A percentile compares a stretch with the other conserved stretches of the same genome.
phyloP scores from a whole-genome alignment of 768 basidiomycete species.

The Rhodosporidiobolus odoratus region DNA sequence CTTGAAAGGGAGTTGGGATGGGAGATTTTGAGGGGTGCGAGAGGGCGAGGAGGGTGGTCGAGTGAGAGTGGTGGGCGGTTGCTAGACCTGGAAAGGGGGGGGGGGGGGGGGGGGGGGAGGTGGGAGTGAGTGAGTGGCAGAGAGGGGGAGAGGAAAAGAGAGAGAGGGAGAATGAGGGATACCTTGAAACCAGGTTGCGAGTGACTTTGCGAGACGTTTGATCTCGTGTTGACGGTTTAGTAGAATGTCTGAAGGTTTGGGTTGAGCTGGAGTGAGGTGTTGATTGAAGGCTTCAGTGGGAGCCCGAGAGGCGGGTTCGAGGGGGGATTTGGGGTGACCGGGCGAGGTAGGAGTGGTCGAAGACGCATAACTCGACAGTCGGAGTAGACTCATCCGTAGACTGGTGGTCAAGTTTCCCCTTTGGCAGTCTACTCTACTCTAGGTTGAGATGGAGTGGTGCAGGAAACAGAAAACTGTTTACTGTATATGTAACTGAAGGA shows the following conservation, averaged over 20 bases:
- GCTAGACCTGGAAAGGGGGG: conserved; percentile 22
- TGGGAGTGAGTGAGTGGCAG: too few species aligned
- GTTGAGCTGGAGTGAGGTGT: not conserved
- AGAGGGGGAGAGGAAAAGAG: not conserved
- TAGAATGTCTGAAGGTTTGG: conserved; percentile 25
- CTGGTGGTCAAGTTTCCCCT: too few species aligned
- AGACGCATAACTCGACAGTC: conserved; percentile 15
- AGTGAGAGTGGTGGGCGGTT: conserved; percentile 20
- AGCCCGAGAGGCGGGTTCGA: not conserved
- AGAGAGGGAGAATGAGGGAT: not conserved
- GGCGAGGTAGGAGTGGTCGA: not conserved
- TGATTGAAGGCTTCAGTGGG: conserved; percentile 7
- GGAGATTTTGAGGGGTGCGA: not conserved
- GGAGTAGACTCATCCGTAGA: not conserved
- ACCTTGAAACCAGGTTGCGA: conserved; percentile 4
- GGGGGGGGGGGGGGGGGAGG: too few species aligned
- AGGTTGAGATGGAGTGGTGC: not conserved
- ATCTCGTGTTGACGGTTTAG: conserved; percentile 24
- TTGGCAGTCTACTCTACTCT: too few species aligned
- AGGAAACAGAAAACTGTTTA: not conserved
- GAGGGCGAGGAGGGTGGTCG: conserved; percentile 13
- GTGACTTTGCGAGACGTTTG: conserved; percentile 24
- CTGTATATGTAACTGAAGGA: too few species aligned
- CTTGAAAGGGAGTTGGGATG: conserved; percentile 21
- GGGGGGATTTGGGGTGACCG: conserved; percentile 23